Conservation (phyloP, 1,139 yeast genomes). For the Nematodospora anomalae region DNA sequence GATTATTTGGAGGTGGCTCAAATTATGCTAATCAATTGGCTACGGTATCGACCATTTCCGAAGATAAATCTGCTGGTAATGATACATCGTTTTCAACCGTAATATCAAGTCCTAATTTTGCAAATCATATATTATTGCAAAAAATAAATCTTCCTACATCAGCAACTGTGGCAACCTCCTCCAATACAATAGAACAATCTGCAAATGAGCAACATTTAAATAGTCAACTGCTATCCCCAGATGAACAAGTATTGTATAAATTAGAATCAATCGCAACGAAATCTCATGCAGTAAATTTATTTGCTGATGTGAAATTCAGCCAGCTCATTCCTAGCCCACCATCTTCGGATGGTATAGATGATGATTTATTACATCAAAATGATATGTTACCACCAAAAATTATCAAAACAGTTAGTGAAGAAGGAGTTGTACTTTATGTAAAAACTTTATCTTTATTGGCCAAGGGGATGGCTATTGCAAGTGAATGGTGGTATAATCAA, state of each 20-base stretch:
- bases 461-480: constrained; percentile 80
- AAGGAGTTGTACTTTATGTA: constrained; percentile 81
- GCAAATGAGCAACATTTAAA: constrained; percentile 4
- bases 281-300: constrained; percentile 83
- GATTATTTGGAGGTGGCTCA: constrained; percentile 64
- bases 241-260: constrained; percentile 42
- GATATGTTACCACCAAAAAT: constrained; percentile 60
- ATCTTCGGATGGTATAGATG: constrained; percentile 46
- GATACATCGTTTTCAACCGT: constrained; percentile 17
- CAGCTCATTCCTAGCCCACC: constrained; percentile 83
- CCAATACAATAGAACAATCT: constrained; percentile 9
- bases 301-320: constrained; percentile 87
- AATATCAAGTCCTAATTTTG: constrained; percentile 35
- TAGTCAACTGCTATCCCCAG: constrained; percentile 15
- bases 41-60: constrained; percentile 11
- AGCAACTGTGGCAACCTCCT: constrained; percentile 15
- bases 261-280: constrained; percentile 82
- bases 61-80: constrained; percentile 10
- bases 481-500: constrained; percentile 77
- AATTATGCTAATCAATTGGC: constrained; percentile 9
- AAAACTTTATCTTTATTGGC: constrained; percentile 81
- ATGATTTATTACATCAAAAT: constrained; percentile 38
- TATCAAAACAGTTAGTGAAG: constrained; percentile 67
- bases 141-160: constrained; percentile 35
- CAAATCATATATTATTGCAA: constrained; percentile 35